Conservation (phyloP, 1,284 basidiomycete genomes). For the Puccinia novopanici region DNA sequence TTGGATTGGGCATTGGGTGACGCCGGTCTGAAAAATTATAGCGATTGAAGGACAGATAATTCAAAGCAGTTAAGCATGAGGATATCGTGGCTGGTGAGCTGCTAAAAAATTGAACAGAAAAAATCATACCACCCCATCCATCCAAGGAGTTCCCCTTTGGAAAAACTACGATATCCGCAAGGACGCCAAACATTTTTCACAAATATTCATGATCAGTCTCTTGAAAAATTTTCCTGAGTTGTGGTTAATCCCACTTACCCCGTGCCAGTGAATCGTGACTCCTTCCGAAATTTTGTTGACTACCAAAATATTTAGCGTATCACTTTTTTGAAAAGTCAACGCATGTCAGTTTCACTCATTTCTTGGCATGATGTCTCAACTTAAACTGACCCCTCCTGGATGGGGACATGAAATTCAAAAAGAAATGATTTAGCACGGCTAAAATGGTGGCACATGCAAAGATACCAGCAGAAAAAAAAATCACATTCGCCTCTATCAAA, state of each 20-base stretch:
- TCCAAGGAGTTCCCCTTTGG: slow-evolving; percentile 55
- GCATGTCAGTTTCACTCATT: not conserved
- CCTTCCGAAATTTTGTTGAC: slow-evolving; percentile 54
- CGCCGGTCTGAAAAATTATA: slow-evolving; percentile 8
- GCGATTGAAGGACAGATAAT: not conserved
- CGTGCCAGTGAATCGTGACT: slow-evolving; percentile 58
- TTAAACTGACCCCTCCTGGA: slow-evolving; percentile 13
- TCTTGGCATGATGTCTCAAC: not conserved
- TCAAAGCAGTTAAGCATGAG: not conserved
- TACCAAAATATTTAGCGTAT: slow-evolving; percentile 56
- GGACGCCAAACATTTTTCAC: not conserved
- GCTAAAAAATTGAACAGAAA: not conserved
- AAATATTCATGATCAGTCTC: not conserved
- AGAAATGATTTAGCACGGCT: slow-evolving; percentile 37
- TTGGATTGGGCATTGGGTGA: slow-evolving; percentile 65
- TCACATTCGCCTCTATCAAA: slow-evolving; percentile 60
- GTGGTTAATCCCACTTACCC: slow-evolving; percentile 51
- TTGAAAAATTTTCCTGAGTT: not conserved
- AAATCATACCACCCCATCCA: slow-evolving; percentile 61
- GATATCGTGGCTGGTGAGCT: not conserved
- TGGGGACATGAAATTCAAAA: not conserved
- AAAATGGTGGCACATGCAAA: not conserved
- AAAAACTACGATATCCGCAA: slow-evolving; percentile 10
- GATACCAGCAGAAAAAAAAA: not conserved
- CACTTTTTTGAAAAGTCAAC: slow-evolving; percentile 39